These are phyloP conservation scores for Groenewaldozyma auringiensis DNA, from an alignment of 1,139 yeast species.

Conservation along the genomic window DNA sequence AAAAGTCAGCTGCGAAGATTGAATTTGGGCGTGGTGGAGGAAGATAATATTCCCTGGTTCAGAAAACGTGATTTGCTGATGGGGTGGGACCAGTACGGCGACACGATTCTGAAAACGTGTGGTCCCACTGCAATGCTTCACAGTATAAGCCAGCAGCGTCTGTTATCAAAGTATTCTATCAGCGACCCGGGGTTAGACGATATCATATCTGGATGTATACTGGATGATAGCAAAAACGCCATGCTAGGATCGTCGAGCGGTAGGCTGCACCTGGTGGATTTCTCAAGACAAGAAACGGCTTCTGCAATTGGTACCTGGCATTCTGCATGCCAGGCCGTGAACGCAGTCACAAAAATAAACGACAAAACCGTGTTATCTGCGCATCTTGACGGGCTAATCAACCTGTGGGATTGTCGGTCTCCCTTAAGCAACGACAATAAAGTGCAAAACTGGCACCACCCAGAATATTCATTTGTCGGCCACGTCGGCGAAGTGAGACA, in stretches of 20 bases:
- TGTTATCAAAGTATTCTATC: not conserved
- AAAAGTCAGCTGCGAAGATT: not conserved
- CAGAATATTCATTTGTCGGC: conserved; percentile 1
- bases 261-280: not conserved
- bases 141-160: not conserved
- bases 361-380: not conserved
- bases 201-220: not conserved
- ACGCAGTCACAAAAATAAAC: not conserved
- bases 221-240: not conserved
- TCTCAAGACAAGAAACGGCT: not conserved
- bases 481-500: conserved; percentile 2
- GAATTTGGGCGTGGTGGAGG: not conserved
- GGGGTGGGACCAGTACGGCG: not conserved
- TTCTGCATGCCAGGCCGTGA: not conserved
- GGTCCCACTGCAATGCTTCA: not conserved
- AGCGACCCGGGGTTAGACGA: not conserved
- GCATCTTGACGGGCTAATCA: not conserved
- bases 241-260: not conserved
- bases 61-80: not conserved
- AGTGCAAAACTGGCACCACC: conserved; percentile 1
- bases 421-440: not conserved
- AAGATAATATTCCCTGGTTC: not conserved
- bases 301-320: not conserved
- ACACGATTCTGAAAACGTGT: not conserved
- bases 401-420: not conserved